These are phyloP conservation scores for Cladophialophora immunda DNA, from an alignment of 2,329 filamentous ascomycete species.

Conservation along the genomic window DNA sequence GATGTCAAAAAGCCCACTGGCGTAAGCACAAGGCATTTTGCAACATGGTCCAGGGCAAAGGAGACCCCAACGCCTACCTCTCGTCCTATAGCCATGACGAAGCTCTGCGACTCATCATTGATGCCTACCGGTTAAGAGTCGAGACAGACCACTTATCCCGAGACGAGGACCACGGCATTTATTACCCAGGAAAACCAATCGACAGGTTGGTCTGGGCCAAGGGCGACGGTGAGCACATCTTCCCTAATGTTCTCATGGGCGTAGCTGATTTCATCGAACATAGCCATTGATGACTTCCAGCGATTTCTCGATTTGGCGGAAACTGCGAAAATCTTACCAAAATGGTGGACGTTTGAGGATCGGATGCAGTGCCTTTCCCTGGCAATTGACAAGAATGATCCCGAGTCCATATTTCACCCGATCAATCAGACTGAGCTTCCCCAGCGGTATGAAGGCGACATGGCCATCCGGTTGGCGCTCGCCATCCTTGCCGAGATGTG, in stretches of 20 bases:
- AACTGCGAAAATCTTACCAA: constrained; percentile 49
- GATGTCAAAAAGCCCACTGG: constrained; percentile 44
- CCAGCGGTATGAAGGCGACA: constrained; percentile 38
- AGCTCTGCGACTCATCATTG: constrained; percentile 41
- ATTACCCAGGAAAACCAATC: constrained; percentile 44
- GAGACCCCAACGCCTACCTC: constrained; percentile 39
- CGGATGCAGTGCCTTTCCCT: constrained; percentile 38
- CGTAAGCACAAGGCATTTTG: constrained; percentile 42
- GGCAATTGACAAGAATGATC: constrained; percentile 37
- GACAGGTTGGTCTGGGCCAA: constrained; percentile 47
- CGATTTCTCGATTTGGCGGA: constrained; percentile 48
- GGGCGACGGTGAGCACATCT: constrained; percentile 31
- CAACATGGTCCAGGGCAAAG: constrained; percentile 40
- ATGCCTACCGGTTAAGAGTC: constrained; percentile 45
- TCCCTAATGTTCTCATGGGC: neutral
- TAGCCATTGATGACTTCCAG: constrained; percentile 46
- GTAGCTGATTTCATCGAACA: neutral
- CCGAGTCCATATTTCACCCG: constrained; percentile 36
- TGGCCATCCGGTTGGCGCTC: constrained; percentile 37
- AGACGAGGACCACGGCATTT: constrained; percentile 39
- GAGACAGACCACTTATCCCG: constrained; percentile 42
- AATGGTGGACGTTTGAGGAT: constrained; percentile 41
- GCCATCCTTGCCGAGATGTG: constrained; percentile 39
- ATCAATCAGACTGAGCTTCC: constrained; percentile 39
- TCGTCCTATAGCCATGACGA: constrained; percentile 39